A percentile compares a stretch with the other conserved stretches of the same genome.
Evolutionary conservation across 31 red algal species (phyloP).

Genomic region (Porphyra umbilicalis): DNA sequence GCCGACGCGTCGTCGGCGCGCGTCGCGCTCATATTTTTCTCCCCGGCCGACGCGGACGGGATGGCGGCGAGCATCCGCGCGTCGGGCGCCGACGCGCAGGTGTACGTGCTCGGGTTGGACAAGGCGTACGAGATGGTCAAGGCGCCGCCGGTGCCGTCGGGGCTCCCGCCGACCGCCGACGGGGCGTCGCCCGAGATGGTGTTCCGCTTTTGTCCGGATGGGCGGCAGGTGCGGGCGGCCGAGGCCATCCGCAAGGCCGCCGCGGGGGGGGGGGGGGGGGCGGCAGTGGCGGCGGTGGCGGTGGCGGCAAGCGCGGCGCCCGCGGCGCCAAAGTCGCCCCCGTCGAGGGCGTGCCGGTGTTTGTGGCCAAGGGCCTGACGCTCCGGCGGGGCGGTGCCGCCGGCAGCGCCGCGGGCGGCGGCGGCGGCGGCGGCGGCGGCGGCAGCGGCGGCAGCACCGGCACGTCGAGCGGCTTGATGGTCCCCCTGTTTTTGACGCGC

Average conservation of each 20-base stretch:
- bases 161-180: constrained; percentile 15
- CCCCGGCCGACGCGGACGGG: constrained; percentile 58
- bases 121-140: constrained; percentile 97
- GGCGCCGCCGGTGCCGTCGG: constrained; percentile 6
- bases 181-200: constrained; percentile 88
- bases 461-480: neutral
- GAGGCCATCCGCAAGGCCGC: constrained; percentile 19
- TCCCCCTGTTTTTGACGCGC: constrained; percentile 83
- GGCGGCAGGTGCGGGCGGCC: constrained; percentile 68
- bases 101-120: constrained; percentile 54
- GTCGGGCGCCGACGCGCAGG: constrained; percentile 7
- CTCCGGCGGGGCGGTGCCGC: constrained; percentile 73
- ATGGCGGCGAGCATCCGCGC: constrained; percentile 80
- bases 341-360: constrained; percentile 82
- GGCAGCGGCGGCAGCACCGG: neutral
- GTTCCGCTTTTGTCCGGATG: constrained; percentile 84
- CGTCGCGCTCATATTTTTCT: constrained; percentile 91
- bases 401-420: neutral
- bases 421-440: neutral
- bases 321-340: neutral
- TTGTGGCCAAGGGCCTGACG: constrained; percentile 85
- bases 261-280: neutral
- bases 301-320: neutral
- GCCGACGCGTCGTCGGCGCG: constrained; percentile 57
- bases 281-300: neutral